A percentile compares a stretch with the other conserved stretches of the same genome.
phyloP scores from a whole-genome alignment of 352 stramenopile genomes.

The Elongisporangium anandrum region DNA sequence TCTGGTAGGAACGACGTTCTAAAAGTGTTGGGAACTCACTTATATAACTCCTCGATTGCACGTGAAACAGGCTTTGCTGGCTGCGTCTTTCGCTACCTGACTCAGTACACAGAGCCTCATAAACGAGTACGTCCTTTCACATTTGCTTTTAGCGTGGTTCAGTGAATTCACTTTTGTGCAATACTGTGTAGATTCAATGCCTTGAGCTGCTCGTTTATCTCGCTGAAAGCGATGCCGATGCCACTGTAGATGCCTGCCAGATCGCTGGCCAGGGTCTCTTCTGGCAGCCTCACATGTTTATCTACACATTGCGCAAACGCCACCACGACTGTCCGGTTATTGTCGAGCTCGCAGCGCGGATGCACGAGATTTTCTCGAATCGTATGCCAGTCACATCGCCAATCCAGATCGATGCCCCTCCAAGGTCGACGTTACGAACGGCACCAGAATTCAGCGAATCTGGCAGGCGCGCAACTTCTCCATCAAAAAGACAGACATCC shows the following conservation, averaged over 20 bases:
- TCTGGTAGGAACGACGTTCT: slow-evolving; percentile 27
- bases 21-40: neutral
- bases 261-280: slow-evolving; percentile 59
- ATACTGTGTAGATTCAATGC: slow-evolving; percentile 34
- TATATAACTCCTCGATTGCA: slow-evolving; percentile 2
- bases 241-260: slow-evolving; percentile 50
- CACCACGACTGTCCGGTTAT: slow-evolving; percentile 47
- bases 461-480: neutral
- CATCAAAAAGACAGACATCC: neutral
- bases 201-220: slow-evolving; percentile 55
- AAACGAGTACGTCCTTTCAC: slow-evolving; percentile 42
- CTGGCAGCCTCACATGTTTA: slow-evolving; percentile 80
- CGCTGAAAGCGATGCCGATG: slow-evolving; percentile 38
- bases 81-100: slow-evolving; percentile 56
- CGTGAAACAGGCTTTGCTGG: slow-evolving; percentile 38
- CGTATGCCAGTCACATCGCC: slow-evolving; percentile 58
- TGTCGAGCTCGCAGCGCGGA: slow-evolving; percentile 26
- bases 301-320: slow-evolving; percentile 70
- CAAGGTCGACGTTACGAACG: neutral
- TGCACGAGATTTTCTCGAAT: slow-evolving; percentile 38
- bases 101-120: slow-evolving; percentile 36
- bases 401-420: slow-evolving; percentile 26
- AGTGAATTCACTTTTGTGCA: slow-evolving; percentile 2
- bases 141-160: neutral
- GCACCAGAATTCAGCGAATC: neutral